A percentile compares a stretch with the other conserved stretches of the same genome.
phyloP scores from a whole-genome alignment of 257 asterid species.

The Capsicum pubescens region DNA sequence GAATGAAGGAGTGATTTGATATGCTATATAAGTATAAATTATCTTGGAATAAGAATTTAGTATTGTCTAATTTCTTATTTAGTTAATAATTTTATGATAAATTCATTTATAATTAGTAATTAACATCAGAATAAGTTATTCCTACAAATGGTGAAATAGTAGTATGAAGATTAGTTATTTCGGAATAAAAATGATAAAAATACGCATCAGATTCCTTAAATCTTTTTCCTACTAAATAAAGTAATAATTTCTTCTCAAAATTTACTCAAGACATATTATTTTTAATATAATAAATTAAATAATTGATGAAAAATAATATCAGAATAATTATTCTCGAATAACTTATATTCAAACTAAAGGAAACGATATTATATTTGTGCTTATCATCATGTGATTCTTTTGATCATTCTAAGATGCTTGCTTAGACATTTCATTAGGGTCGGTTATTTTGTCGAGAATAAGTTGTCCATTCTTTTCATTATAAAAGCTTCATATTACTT shows the following conservation, averaged over 20 bases:
- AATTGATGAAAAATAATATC: background rate
- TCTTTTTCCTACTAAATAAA: background rate
- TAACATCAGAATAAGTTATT: background rate
- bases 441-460: slow-evolving; percentile 30
- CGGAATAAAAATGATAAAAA: background rate
- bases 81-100: too few relatives aligned
- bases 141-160: background rate
- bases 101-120: background rate
- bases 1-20: background rate
- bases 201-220: background rate
- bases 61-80: too few relatives aligned
- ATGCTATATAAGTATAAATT: background rate
- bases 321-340: background rate
- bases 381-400: slow-evolving; percentile 40
- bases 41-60: too few relatives aligned
- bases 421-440: slow-evolving; percentile 22
- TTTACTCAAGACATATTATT: background rate
- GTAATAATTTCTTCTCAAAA: background rate
- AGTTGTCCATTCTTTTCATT: slow-evolving; percentile 20
- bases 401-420: background rate
- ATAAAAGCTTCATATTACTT: background rate
- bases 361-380: background rate
- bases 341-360: too few relatives aligned
- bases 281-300: background rate
- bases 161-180: background rate